Evolutionary conservation across 2,329 filamentous ascomycete genomes (phyloP).

Genomic region (Paracamarosporium sp.): DNA sequence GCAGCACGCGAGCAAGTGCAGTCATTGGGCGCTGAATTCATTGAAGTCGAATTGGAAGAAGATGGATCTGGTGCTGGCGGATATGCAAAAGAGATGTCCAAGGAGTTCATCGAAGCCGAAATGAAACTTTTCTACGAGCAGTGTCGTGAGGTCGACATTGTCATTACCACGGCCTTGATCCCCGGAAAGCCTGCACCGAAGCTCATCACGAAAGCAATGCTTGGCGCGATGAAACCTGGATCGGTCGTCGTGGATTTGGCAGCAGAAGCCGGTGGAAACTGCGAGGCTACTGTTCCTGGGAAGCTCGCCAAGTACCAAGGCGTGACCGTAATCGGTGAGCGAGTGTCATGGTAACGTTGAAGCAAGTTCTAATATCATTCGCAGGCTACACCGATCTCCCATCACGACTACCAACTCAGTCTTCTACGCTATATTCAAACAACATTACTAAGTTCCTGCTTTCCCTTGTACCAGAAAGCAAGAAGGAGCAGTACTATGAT

Average conservation of each 20-base stretch:
- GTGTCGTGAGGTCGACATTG: constrained; percentile 86
- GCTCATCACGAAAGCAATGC: constrained; percentile 81
- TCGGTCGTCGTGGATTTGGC: constrained; percentile 89
- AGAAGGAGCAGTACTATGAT: constrained; percentile 79
- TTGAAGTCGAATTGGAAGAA: constrained; percentile 85
- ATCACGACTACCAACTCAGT: constrained; percentile 84
- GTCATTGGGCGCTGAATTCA: constrained; percentile 86
- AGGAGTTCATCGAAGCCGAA: constrained; percentile 89
- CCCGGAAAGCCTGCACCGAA: constrained; percentile 83
- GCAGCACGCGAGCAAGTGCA: constrained; percentile 89
- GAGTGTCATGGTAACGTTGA: not conserved
- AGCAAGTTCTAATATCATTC: constrained; percentile 42
- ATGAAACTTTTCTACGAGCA: constrained; percentile 93
- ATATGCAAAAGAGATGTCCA: constrained; percentile 93
- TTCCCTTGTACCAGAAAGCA: constrained; percentile 79
- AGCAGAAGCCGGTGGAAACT: constrained; percentile 87
- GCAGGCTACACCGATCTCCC: constrained; percentile 82
- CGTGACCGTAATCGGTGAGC: constrained; percentile 80
- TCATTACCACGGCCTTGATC: constrained; percentile 91
- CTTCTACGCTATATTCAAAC: constrained; percentile 89
- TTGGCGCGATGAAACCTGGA: constrained; percentile 86
- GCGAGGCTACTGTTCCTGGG: constrained; percentile 78
- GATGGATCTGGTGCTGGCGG: constrained; percentile 84
- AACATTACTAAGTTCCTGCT: constrained; percentile 90
- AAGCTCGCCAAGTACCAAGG: constrained; percentile 74